Evolutionary conservation across 2,329 filamentous ascomycete species (phyloP), one percentile per base, ranked within the genome.

Genomic region (Hypoxylon sp.): DNA sequence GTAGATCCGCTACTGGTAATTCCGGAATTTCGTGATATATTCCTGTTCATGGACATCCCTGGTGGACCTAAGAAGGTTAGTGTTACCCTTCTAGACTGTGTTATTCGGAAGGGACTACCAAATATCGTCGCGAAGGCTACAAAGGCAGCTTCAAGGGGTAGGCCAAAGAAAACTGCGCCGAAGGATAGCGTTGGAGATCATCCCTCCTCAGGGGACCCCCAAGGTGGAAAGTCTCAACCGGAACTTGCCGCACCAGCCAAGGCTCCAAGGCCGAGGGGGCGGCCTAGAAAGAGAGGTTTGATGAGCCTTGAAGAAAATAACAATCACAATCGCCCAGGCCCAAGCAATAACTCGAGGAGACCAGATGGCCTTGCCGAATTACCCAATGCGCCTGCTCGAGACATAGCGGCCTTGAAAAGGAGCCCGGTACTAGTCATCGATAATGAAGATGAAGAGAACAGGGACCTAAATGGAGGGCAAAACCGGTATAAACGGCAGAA

Each of bases 1-100:
- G 62, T 72, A 5, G 58, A 74, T 47, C 72, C 72, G 3, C 17
- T 73, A 31, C 62, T 67, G 11, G 69, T 74, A 4, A 52, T 74
- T 24, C 70, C 70, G 21, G 70, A 74, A 56, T 48, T 72, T 6
- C 55, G 54, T 10, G 60, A 42, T 32, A 51, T 64, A 15, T 69
- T 62, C 29, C 69, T 7, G 15, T 66, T 0, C 56, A 31, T 3
- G 67, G 66, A 32, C 56, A 32, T 35, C 24, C 37, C 37, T n/a
- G 15, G 15, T 6, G 6, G 55, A 13, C 59, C 60, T 29, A 35
- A 44, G 10, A 31, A 39, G n/a, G 57, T 62, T 4, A 44, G 58
- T 13, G 59, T 35, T 5, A 67, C 50, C 13, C 50, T 67, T 56
- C 32, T 67, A 17, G 59, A 67, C 46, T 67, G 65, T 21, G 55